Conservation (phyloP, 2,329 filamentous ascomycete species). For the Aspergillus versicolor region DNA sequence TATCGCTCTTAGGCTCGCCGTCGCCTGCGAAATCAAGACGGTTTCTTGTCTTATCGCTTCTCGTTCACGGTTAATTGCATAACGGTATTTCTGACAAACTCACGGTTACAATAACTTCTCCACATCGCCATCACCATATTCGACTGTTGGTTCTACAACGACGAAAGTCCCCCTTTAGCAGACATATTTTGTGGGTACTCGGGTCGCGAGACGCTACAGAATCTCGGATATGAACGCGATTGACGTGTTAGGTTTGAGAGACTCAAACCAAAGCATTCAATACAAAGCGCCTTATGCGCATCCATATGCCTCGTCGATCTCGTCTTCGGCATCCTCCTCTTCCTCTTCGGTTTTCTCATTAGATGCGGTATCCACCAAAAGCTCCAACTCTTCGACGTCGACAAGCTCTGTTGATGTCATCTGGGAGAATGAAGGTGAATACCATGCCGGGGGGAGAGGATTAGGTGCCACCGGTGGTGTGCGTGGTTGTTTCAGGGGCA, state of each 20-base stretch:
- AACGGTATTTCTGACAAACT: conserved; percentile 29
- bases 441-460: conserved; percentile 26
- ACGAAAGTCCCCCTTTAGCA: conserved; percentile 12
- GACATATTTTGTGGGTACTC: conserved; percentile 19
- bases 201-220: conserved; percentile 25
- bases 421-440: conserved; percentile 43
- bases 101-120: conserved; percentile 23
- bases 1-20: conserved; percentile 27
- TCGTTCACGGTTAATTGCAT: conserved; percentile 32
- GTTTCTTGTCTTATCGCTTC: conserved; percentile 29
- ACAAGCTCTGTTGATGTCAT: conserved; percentile 58
- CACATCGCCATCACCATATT: conserved; percentile 17
- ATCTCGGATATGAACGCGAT: conserved; percentile 43
- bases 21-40: conserved; percentile 34
- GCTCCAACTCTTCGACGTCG: conserved; percentile 68
- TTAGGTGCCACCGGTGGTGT: conserved; percentile 24
- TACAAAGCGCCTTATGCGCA: conserved; percentile 41
- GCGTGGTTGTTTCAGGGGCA: conserved; percentile 28
- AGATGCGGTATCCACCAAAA: conserved; percentile 62
- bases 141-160: conserved; percentile 18
- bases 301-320: conserved; percentile 69
- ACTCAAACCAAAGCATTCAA: conserved; percentile 38
- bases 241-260: conserved; percentile 44
- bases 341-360: conserved; percentile 77
- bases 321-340: conserved; percentile 73